phyloP scores from a whole-genome alignment of 495 filamentous ascomycete genomes.

The Clohesyomyces aquaticus region DNA sequence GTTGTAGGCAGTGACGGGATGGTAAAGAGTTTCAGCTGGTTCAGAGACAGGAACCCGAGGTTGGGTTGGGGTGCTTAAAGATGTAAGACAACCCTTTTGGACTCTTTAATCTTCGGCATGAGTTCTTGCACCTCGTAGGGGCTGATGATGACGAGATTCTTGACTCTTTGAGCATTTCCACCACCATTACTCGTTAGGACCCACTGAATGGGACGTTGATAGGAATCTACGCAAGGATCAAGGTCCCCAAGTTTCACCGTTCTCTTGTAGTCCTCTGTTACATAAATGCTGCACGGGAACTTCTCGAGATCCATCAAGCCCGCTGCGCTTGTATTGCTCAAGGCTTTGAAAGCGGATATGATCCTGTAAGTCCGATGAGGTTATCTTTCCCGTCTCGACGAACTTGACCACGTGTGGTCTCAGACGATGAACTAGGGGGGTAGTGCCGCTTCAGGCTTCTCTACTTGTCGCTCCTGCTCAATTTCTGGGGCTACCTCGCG shows the following conservation, averaged over 20 bases:
- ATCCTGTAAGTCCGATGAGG: slow-evolving; percentile 44
- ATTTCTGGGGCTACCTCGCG: slow-evolving; percentile 67
- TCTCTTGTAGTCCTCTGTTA: slow-evolving; percentile 60
- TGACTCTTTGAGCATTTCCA: slow-evolving; percentile 10
- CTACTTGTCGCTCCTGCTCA: slow-evolving; percentile 60
- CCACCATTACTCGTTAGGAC: slow-evolving; percentile 49
- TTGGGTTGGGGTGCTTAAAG: slow-evolving; percentile 61
- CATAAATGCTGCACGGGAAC: slow-evolving; percentile 54
- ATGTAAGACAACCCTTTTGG: slow-evolving; percentile 53
- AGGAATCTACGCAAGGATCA: slow-evolving; percentile 52
- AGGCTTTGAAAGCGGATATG: slow-evolving; percentile 53
- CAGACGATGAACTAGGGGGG: slow-evolving; percentile 51
- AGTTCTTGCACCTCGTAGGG: slow-evolving; percentile 64
- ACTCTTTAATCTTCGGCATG: slow-evolving; percentile 47
- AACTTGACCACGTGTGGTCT: slow-evolving; percentile 54
- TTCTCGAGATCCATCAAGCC: slow-evolving; percentile 40
- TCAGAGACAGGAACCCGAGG: slow-evolving; percentile 20
- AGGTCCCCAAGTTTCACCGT: slow-evolving; percentile 48
- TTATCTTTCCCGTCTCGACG: slow-evolving; percentile 43
- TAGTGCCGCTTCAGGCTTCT: slow-evolving; percentile 50
- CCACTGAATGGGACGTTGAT: slow-evolving; percentile 64
- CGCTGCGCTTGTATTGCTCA: slow-evolving; percentile 51
- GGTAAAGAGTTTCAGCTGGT: slow-evolving; percentile 25
- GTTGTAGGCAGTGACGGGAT: neutral
- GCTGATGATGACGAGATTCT: slow-evolving; percentile 60